phyloP scores from a whole-genome alignment of 2,329 filamentous ascomycete genomes.

The Dendryphion nanum region DNA sequence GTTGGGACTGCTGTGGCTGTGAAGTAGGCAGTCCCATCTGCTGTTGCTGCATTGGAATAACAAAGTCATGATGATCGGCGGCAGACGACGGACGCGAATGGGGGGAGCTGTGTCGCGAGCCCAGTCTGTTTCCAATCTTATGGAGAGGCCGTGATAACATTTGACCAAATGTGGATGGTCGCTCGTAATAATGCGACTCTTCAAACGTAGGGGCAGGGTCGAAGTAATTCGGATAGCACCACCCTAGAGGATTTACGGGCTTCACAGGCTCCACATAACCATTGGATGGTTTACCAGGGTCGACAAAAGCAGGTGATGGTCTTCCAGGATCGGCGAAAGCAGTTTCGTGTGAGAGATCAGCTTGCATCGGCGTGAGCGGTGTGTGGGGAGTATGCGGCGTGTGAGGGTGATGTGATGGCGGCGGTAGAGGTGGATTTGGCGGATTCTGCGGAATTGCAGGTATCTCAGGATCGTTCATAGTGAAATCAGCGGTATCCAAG shows the following conservation, averaged over 20 bases:
- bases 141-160: constrained; percentile 34
- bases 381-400: constrained; percentile 12
- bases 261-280: constrained; percentile 24
- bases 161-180: constrained; percentile 31
- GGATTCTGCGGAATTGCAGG: constrained; percentile 22
- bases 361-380: constrained; percentile 19
- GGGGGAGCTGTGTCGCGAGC: constrained; percentile 23
- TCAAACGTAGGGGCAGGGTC: constrained; percentile 34
- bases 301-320: background rate
- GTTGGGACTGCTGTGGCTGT: constrained; percentile 19
- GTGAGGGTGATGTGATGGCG: background rate
- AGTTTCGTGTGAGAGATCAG: constrained; percentile 15
- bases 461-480: constrained; percentile 27
- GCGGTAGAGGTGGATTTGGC: constrained; percentile 9
- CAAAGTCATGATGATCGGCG: constrained; percentile 21
- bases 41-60: constrained; percentile 14
- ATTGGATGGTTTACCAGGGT: background rate
- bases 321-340: background rate
- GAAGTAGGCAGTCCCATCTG: too few relatives aligned
- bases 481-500: constrained; percentile 30
- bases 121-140: constrained; percentile 29
- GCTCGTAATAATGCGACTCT: constrained; percentile 36
- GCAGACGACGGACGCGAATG: constrained; percentile 23
- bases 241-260: constrained; percentile 28
- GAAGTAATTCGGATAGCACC: constrained; percentile 37